These are phyloP conservation scores for Carex pumila DNA, from an alignment of 176 grass and related monocot species.

Conservation along the genomic window DNA sequence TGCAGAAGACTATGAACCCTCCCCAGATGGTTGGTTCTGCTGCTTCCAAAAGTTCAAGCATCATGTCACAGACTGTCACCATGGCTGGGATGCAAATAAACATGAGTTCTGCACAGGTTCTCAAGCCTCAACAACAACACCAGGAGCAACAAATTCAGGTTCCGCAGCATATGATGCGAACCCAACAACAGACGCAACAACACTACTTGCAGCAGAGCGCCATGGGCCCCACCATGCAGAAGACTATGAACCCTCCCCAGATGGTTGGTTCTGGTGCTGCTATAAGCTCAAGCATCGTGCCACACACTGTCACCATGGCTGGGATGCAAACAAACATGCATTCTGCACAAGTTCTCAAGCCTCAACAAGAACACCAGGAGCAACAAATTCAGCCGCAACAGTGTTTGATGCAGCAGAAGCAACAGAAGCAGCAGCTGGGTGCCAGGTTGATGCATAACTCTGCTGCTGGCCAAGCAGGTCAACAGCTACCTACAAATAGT, in stretches of 20 bases:
- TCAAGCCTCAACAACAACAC: constrained; percentile 68
- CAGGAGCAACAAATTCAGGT: constrained; percentile 49
- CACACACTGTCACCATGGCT: constrained; percentile 34
- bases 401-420: constrained; percentile 44
- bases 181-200: constrained; percentile 27
- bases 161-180: constrained; percentile 37
- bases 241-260: constrained; percentile 23
- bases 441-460: constrained; percentile 48
- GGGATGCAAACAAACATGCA: constrained; percentile 48
- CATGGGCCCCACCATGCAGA: constrained; percentile 17
- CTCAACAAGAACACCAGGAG: constrained; percentile 67
- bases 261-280: constrained; percentile 45
- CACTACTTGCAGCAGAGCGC: constrained; percentile 25
- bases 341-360: constrained; percentile 60
- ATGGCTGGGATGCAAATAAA: constrained; percentile 52
- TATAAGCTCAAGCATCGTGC: neutral
- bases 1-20: constrained; percentile 22
- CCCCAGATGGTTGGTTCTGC: constrained; percentile 41
- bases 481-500: constrained; percentile 38
- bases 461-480: constrained; percentile 41
- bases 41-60: constrained; percentile 9
- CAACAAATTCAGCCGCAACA: constrained; percentile 52
- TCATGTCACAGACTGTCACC: constrained; percentile 23
- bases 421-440: constrained; percentile 46
- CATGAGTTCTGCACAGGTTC: constrained; percentile 45